Evolutionary conservation across 2,329 filamentous ascomycete genomes (phyloP).

Genomic region (Arthroderma sp.): DNA sequence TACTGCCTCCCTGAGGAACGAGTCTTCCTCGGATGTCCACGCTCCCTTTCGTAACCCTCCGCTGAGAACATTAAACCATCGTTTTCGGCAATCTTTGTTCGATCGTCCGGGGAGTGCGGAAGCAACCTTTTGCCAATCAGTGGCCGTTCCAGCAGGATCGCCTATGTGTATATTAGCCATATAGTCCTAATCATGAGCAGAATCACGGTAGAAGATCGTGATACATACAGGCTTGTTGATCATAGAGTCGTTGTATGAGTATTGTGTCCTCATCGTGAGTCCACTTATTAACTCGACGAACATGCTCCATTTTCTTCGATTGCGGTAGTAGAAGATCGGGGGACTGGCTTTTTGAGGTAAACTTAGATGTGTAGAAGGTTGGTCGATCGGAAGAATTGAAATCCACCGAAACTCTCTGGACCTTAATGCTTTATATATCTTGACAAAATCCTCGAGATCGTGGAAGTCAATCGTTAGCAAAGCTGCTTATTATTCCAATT

Average conservation of each 20-base stretch:
- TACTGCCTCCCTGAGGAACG: not conserved
- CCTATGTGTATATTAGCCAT: not conserved
- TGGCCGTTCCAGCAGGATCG: not conserved
- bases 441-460: not conserved
- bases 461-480: not conserved
- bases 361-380: constrained; percentile 3
- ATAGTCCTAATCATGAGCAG: not conserved
- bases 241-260: not conserved
- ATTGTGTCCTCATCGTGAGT: constrained; percentile 6
- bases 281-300: constrained; percentile 1
- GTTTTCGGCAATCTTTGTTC: constrained; percentile 6
- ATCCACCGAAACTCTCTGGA: constrained; percentile 4
- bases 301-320: not conserved
- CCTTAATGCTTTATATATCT: constrained; percentile 2
- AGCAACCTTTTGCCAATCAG: constrained; percentile 4
- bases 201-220: not conserved
- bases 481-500: not conserved
- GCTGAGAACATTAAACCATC: constrained; percentile 5
- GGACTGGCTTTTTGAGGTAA: not conserved
- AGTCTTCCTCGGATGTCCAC: constrained; percentile 4
- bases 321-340: not conserved
- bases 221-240: not conserved
- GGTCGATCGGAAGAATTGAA: constrained; percentile 4
- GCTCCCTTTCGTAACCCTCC: constrained; percentile 2
- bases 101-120: not conserved